Evolutionary conservation across 1,139 yeast genomes (phyloP), one percentile per base, ranked within the genome.

Genomic region (Sugiyamaella xylanicola): DNA sequence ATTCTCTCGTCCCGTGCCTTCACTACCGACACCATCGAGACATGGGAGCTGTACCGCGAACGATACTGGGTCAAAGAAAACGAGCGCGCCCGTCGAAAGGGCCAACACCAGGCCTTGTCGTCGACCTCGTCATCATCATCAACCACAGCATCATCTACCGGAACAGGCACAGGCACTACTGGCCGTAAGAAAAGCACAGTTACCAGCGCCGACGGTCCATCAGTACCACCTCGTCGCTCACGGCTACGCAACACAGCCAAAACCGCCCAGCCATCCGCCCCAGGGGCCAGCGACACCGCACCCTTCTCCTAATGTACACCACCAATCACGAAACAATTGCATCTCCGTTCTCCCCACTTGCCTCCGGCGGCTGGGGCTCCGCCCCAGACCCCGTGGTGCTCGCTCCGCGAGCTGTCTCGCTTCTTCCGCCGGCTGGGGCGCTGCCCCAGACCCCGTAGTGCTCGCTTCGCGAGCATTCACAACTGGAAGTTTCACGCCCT

Each of bases 51-150:
- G 48, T 93, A 92, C 66, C 75, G 99, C 57, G 89, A 89, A 65
- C 97, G 92, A 68, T 93, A 91, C 68, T 93, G 98, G 97, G 83
- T 84, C 32, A 79, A 87, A 63, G 97, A 91, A 69, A 87, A 91
- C 1, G 83, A 85, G 4, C 79, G 95, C 9, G 95, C 46, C 29
- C 35, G 27, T n/a, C 46, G 48, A 22, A 46, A 43, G 42, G 20
- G 8, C 20, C 42, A 16, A 4, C 41, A 63, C 75, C 43, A 21
- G 13, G 5, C 49, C 13, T 45, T 22, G 3, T 3, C 39, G 19
- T 27, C 39, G 7, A 15, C 48, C 21, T n/a, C 37, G 11, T 35
- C 49, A 4, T 32, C 22, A 11, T 9, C 21, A 20, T 4, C 22
- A 19, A 20, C 39, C 40, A 8, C 41, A 17, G 15, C 27, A 20